These are phyloP conservation scores for Crithidia fasciculata DNA, from an alignment of 208 protist genomes.

Conservation along the genomic window DNA sequence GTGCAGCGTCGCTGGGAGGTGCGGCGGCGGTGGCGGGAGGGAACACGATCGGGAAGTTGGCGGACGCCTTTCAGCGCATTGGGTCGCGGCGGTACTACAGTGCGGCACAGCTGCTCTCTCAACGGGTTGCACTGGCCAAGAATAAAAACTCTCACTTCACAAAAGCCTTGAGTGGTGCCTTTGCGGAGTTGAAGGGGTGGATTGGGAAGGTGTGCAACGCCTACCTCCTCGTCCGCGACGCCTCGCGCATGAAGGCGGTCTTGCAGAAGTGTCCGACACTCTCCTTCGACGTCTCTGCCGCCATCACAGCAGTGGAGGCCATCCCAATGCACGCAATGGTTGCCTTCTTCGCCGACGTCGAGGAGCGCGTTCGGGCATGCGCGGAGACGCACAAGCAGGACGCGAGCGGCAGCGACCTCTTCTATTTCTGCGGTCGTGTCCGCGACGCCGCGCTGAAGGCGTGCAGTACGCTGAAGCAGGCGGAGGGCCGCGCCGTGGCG, in stretches of 20 bases:
- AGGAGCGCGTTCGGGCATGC: neutral
- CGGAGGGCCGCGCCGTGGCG: neutral
- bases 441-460: neutral
- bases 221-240: neutral
- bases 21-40: neutral
- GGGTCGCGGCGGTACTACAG: neutral
- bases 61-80: neutral
- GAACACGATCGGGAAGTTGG: neutral
- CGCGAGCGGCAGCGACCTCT: neutral
- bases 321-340: neutral
- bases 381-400: neutral
- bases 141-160: constrained; percentile 3
- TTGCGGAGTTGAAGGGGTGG: neutral
- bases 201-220: neutral
- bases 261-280: neutral
- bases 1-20: neutral
- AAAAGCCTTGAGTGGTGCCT: neutral
- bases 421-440: neutral
- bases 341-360: neutral
- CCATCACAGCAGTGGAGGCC: neutral
- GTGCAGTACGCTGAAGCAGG: neutral
- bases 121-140: neutral
- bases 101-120: neutral
- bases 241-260: neutral
- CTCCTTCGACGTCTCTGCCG: neutral